Conservation (phyloP, 2,329 filamentous ascomycete species). For the Dendrostoma leiphaemia region DNA sequence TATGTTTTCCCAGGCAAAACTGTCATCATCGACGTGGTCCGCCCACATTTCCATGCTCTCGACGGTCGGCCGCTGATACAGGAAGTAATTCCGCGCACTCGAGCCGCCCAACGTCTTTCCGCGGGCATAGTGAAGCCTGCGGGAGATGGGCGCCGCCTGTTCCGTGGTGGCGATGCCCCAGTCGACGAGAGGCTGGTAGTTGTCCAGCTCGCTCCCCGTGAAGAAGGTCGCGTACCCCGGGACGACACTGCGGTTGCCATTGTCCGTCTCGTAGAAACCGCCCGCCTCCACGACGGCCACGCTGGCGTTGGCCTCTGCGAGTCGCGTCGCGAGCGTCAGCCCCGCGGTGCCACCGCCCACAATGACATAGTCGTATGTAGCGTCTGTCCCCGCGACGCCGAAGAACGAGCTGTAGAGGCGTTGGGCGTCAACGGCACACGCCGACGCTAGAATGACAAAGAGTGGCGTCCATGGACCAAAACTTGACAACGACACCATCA, state of each 20-base stretch:
- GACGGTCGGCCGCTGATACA: slow-evolving; percentile 9
- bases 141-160: slow-evolving; percentile 4
- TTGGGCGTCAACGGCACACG: not conserved
- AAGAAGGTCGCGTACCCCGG: slow-evolving; percentile 9
- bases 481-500: not conserved
- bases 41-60: slow-evolving; percentile 10
- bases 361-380: slow-evolving; percentile 15
- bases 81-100: slow-evolving; percentile 11
- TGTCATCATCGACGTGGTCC: slow-evolving; percentile 7
- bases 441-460: not conserved
- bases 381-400: slow-evolving; percentile 11
- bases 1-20: slow-evolving; percentile 12
- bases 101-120: slow-evolving; percentile 14
- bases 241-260: slow-evolving; percentile 14
- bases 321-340: slow-evolving; percentile 8
- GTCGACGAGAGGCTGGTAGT: slow-evolving; percentile 14
- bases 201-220: slow-evolving; percentile 1
- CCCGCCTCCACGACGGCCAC: slow-evolving; percentile 19
- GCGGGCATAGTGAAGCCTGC: slow-evolving; percentile 11
- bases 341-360: slow-evolving; percentile 14
- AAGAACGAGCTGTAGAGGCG: slow-evolving; percentile 7
- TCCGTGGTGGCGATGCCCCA: slow-evolving; percentile 8
- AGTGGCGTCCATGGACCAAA: not conserved
- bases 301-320: slow-evolving; percentile 7
- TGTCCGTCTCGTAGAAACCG: slow-evolving; percentile 15